Base-by-base conservation (phyloP, 2,329 filamentous ascomycete species). In the Grosmannia huntii region DNA sequence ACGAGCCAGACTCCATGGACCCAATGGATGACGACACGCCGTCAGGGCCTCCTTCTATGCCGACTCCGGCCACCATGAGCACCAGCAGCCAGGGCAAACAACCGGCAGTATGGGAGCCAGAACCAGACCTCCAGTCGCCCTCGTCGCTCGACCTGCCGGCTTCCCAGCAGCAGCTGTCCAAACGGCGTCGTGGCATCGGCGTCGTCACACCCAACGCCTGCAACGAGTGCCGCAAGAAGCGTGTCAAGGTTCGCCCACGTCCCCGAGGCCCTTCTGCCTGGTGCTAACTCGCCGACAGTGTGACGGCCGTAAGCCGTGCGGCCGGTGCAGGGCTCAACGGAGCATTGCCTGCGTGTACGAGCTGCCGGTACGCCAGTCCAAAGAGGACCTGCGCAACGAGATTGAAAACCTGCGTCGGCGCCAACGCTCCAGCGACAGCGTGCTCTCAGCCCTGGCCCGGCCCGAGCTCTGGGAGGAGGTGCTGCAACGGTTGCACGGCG, bases 161-260 rank as follows among this genome's bases (percentile, higher is more conserved):
- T n/a, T 25, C 28, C 7, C 55, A 49, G 41, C 33, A 36, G 21
- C 59, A 59, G 41, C 25, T 56, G 2, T 59, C 59, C 3, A 83
- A 82, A 66, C 72, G 80, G 19, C 73, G 76, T 53, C 74, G 80
- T 53, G 80, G 80, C 1, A 65, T 80, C 4, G 80, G 80, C 21
- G 69, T 82, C 1, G 79, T 83, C 14, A 83, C 80, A 5, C 77
- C 78, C 49, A 83, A 82, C 68, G 80, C 80, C 27, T 83, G 80
- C 66, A 82, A 77, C 21, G 80, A 83, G 65, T 83, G 80, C 64
- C 76, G 80, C 57, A 83, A 82, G 70, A 83, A 82, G 68, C 78
- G 80, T 59, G 79, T 80, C 63, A 83, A 83, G 75, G 79, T 81
- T 70, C 4, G 21, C 23, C 2, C 25, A n/a, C 11, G 14, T 41